These are phyloP conservation scores for Yamadazyma atlantica DNA, from an alignment of 1,139 yeast species.

Conservation along the genomic window DNA sequence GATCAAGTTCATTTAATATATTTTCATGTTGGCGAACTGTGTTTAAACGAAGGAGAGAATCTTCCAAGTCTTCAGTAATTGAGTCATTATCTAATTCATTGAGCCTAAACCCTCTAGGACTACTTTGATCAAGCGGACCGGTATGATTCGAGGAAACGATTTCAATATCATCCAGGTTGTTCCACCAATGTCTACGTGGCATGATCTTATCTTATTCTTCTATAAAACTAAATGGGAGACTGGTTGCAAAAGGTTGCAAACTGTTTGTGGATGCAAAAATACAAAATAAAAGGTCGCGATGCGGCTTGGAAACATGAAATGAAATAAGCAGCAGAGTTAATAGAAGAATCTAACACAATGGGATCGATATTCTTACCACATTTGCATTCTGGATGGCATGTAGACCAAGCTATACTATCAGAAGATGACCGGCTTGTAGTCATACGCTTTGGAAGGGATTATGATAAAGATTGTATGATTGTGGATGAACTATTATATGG, in stretches of 20 bases:
- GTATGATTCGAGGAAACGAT: constrained; percentile 5
- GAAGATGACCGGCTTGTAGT: constrained; percentile 90
- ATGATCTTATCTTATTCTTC: background rate
- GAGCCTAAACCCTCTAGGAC: constrained; percentile 6
- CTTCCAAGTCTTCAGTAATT: constrained; percentile 12
- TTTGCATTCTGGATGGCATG: constrained; percentile 88
- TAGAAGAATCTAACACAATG: no score
- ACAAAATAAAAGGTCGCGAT: background rate
- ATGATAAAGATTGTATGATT: constrained; percentile 76
- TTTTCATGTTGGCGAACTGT: background rate
- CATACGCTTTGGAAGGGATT: constrained; percentile 82
- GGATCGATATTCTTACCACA: constrained; percentile 89
- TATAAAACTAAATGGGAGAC: no score
- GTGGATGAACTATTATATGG: constrained; percentile 86
- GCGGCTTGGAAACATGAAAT: background rate
- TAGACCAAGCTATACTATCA: constrained; percentile 85
- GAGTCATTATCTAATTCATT: constrained; percentile 9
- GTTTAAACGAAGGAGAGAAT: constrained; percentile 7
- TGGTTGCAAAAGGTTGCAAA: no score
- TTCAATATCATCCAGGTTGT: constrained; percentile 6
- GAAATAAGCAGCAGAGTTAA: no score
- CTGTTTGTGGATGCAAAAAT: constrained; percentile 16
- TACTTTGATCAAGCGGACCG: constrained; percentile 13
- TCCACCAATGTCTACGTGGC: constrained; percentile 10
- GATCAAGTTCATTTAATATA: background rate